Percentiles rank a stretch among this genome's conserved stretches.
Evolutionary conservation across 2,329 filamentous ascomycete genomes (phyloP).

Genomic region (Claviceps pazoutovae): DNA sequence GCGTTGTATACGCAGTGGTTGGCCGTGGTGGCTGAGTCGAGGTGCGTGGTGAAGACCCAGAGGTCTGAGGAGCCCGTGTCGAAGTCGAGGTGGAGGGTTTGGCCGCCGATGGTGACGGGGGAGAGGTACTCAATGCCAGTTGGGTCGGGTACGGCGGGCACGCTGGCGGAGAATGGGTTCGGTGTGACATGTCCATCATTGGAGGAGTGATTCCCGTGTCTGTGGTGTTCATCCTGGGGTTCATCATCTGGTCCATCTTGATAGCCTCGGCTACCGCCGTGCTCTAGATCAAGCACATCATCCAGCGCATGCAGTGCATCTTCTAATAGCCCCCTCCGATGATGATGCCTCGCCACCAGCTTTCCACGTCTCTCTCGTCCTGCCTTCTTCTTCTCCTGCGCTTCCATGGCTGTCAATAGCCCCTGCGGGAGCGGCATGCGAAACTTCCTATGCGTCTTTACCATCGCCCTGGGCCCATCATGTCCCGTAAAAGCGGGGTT

Average conservation of each 20-base stretch:
- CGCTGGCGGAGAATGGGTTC: not conserved
- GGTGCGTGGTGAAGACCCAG: slow-evolving; percentile 28
- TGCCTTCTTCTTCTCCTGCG: slow-evolving; percentile 7
- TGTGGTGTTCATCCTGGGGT: not conserved
- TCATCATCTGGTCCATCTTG: not conserved
- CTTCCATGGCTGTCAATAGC: slow-evolving; percentile 24
- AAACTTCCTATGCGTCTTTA: slow-evolving; percentile 56
- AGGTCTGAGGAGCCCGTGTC: slow-evolving; percentile 16
- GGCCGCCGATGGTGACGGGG: slow-evolving; percentile 10
- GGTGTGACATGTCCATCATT: not conserved
- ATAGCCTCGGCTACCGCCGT: no score
- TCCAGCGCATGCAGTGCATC: not conserved
- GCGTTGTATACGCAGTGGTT: slow-evolving; percentile 28
- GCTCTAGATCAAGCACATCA: not conserved
- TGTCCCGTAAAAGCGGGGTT: slow-evolving; percentile 39
- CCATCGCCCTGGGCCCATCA: slow-evolving; percentile 47
- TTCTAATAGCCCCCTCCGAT: not conserved
- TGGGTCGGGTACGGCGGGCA: slow-evolving; percentile 1
- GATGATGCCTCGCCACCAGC: no score
- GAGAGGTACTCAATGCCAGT: slow-evolving; percentile 9
- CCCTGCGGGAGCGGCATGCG: slow-evolving; percentile 35
- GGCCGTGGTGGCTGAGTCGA: slow-evolving; percentile 18
- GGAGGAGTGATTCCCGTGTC: not conserved
- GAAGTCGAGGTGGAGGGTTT: slow-evolving; percentile 11
- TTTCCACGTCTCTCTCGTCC: not conserved